Base-by-base conservation (phyloP, 352 stramenopile genomes). In the Aphanomyces cochlioides region DNA sequence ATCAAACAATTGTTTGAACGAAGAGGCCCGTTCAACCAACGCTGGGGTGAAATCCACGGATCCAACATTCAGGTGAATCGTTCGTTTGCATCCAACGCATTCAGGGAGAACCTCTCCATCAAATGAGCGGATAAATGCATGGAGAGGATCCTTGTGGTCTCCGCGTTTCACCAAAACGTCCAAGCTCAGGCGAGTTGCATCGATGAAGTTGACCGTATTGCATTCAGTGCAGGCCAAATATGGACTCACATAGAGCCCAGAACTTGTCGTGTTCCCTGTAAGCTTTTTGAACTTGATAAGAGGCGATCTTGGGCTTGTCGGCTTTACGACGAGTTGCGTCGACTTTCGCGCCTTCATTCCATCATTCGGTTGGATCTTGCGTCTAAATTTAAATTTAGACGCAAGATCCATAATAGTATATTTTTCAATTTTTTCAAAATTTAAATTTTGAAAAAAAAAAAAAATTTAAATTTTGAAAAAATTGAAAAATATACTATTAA, bases 201-300 rank as follows among this genome's bases (percentile, higher is more conserved):
- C 61, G 64, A 70, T 39, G 3, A 70, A 63, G 54, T 70, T 70
- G 64, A 70, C n/a, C 3, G 64, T 50, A 53, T 70, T 70, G 64
- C 64, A 70, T 8, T 70, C 45, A 4, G 19, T 50, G 40, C 64
- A 70, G 0, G 64, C 47, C 4, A 70, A 15, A 39, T 64, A 70
- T 2, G 64, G 64, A 45, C 64, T 70, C 10, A 64, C 8, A 37
- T 70, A 70, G 47, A 70, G 15, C 7, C 50, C 64, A n/a, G 19
- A 37, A 5, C 37, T 21, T 4, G 39, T 38, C 4, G 64, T 61
- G 54, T 61, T 61, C 21, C 54, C 54, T 7, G 7, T 40, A 10
- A 5, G 54, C 54, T 41, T 61, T 12, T 40, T 12, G n/a, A 61
- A 61, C 21, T 61, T 61, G 19, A 61, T 45, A 37, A 61, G 7